phyloP scores from a whole-genome alignment of 306 rosid species.

The Casuarina cunninghamiana region DNA sequence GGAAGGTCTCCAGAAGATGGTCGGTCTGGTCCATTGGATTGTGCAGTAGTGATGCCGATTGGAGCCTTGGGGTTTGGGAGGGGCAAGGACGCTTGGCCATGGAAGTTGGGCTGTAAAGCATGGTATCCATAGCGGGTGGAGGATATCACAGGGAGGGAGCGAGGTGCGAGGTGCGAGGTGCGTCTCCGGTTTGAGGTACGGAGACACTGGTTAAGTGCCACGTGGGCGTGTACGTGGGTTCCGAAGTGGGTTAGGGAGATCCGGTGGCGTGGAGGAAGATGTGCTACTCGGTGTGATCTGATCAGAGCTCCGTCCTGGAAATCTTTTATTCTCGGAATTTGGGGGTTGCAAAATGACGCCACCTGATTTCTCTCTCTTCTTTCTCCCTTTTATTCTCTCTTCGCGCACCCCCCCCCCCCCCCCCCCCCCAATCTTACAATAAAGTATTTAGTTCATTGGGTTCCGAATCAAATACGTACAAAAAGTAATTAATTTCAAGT shows the following conservation, averaged over 20 bases:
- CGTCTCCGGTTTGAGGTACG: constrained; percentile 14
- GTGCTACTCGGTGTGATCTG: neutral
- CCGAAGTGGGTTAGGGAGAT: constrained; percentile 19
- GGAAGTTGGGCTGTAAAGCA: constrained; percentile 49
- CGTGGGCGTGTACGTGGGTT: constrained; percentile 25
- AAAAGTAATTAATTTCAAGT: too few species aligned
- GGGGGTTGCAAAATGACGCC: neutral
- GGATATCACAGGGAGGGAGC: constrained; percentile 19
- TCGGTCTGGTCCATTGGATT: constrained; percentile 46
- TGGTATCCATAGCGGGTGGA: constrained; percentile 64
- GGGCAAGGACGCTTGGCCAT: constrained; percentile 97
- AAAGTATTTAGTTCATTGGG: too few species aligned
- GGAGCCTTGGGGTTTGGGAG: constrained; percentile 66
- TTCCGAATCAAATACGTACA: too few species aligned
- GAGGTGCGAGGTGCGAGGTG: neutral
- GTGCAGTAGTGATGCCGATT: constrained; percentile 39
- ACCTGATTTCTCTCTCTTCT: neutral
- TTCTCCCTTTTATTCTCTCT: too few species aligned
- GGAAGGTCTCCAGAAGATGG: constrained; percentile 52
- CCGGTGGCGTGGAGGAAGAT: neutral
- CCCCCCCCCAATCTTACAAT: too few species aligned
- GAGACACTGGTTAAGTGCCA: constrained; percentile 19
- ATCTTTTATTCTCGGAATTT: too few species aligned
- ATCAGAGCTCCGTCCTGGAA: neutral
- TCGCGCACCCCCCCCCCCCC: too few species aligned